Base-by-base conservation (phyloP, 805 yeast species). In the Metschnikowia corniflorae region DNA sequence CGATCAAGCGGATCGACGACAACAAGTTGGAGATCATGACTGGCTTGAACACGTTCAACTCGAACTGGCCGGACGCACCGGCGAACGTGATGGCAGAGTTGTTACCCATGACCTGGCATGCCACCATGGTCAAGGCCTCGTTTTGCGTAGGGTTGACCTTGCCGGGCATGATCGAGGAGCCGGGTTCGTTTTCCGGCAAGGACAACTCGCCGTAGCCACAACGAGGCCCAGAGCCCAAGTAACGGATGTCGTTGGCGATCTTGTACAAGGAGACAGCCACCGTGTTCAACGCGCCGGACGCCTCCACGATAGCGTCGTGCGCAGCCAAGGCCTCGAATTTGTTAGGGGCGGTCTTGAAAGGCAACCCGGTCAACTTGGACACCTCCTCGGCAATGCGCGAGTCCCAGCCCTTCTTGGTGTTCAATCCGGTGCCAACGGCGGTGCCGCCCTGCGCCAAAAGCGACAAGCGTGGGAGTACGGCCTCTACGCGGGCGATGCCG, bases 161-260 rank as follows among this genome's bases (percentile, higher is more conserved):
- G 62, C 98, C 98, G 35, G 98, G 98, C 98, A 93, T 93, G 67
- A 93, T 93, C 19, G 97, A 88, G 42, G 97, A 87, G 59, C 98
- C 98, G 40, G 98, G 98, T 73, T 93, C 98, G 68, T 93, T 93
- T 73, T 91, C 97, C 47, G 98, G 98, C 53, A 93, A 73, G 18
- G 87, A 60, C 52, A 93, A 78, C 70, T 93, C 98, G 39, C 97
- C 97, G 70, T 93, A 93, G 47, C 98, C 98, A 70, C 98, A 93
- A 73, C 98, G 84, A 61, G 98, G 98, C 57, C 98, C 98, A 31
- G 96, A 86, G 48, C 97, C 98, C 54, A 93, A 79, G 77, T 93
- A 93, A 70, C 98, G 79, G 65, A 93, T 93, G 65, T 93, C 98
- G 67, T 93, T 87, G 55, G 97, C 97, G 54, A 93, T 93, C 77